Percentiles rank a stretch among this genome's conserved stretches.
Conservation (phyloP, 768 basidiomycete genomes). For the Boletus rufocinnamomeus region DNA sequence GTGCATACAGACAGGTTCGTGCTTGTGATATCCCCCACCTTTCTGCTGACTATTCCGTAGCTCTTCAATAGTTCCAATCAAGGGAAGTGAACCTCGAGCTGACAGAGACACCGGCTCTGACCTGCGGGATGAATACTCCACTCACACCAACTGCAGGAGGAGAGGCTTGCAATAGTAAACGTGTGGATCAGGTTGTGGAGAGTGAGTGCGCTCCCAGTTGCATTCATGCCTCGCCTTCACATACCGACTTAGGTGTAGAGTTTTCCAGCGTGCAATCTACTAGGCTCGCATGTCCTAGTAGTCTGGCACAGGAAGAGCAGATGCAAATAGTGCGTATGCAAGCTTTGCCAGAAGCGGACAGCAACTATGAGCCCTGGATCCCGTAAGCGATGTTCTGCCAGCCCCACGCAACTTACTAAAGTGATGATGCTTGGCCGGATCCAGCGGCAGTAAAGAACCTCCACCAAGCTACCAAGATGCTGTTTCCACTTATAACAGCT, state of each 20-base stretch:
- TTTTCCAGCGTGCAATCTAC: not conserved
- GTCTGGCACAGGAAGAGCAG: not conserved
- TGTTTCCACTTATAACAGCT: not conserved
- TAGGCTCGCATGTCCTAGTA: not conserved
- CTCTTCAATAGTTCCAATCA: not conserved
- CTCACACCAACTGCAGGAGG: not conserved
- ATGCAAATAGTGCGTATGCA: not conserved
- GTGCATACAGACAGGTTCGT: conserved; percentile 6
- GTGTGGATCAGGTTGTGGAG: not conserved
- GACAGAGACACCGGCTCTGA: not conserved
- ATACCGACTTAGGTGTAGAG: not conserved
- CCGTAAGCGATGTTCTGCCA: conserved; percentile 8
- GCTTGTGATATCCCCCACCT: not conserved
- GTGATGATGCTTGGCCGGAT: not conserved
- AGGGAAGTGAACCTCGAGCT: not conserved
- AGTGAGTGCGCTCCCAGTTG: conserved; percentile 2
- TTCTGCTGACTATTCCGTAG: not conserved
- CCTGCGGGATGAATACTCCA: not conserved
- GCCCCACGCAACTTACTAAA: not conserved
- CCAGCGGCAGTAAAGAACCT: conserved; percentile 4
- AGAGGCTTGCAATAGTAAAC: not conserved
- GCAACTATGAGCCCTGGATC: not conserved
- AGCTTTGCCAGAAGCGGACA: not conserved
- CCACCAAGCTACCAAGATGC: conserved; percentile 21
- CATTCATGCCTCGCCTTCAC: not conserved